These are phyloP conservation scores for Fusarium kyushuense DNA, from an alignment of 2,329 filamentous ascomycete genomes.

Conservation along the genomic window DNA sequence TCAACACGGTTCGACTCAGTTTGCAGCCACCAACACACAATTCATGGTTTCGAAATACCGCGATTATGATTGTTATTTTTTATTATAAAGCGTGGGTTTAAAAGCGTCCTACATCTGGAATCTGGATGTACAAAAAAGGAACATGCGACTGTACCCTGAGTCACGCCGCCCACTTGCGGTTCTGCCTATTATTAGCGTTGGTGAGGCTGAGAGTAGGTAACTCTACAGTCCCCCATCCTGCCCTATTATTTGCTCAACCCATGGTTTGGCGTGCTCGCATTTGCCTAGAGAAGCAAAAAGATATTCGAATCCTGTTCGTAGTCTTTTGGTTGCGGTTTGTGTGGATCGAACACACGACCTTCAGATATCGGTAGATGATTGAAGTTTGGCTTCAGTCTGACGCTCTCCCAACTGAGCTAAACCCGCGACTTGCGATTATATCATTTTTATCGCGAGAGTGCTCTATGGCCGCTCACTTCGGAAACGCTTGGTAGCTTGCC, in stretches of 20 bases:
- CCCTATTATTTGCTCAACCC: background rate
- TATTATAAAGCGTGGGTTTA: background rate
- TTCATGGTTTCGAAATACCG: background rate
- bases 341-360: constrained; percentile 38
- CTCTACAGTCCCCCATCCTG: background rate
- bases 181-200: background rate
- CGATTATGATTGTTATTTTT: background rate
- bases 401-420: constrained; percentile 39
- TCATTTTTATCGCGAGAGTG: fast-evolving
- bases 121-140: background rate
- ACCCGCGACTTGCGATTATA: constrained; percentile 6
- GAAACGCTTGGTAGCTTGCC: background rate
- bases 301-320: fast-evolving
- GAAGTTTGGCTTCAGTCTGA: constrained; percentile 36
- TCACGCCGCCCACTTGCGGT: background rate
- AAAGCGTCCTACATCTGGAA: background rate
- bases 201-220: background rate
- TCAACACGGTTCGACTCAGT: background rate
- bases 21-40: background rate
- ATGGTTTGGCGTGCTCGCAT: background rate
- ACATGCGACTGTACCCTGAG: background rate
- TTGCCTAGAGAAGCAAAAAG: background rate
- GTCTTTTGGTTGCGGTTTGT: constrained; percentile 21
- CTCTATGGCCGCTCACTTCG: fast-evolving
- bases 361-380: constrained; percentile 26